These are phyloP conservation scores for Lactifluus pinguis DNA, from an alignment of 768 basidiomycete genomes.

Conservation along the genomic window DNA sequence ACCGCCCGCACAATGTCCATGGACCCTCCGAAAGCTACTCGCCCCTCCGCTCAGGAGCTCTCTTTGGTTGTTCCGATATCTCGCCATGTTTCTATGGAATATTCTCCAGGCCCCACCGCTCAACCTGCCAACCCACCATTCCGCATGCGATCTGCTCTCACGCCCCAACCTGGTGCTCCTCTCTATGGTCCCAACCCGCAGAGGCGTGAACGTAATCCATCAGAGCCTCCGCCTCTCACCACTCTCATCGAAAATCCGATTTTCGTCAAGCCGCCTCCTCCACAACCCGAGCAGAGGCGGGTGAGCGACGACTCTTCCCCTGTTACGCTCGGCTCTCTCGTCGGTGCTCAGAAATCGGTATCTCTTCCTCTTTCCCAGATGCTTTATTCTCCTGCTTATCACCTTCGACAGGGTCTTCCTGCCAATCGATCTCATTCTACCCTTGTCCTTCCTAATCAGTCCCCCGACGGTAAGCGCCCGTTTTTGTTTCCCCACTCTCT, in stretches of 20 bases:
- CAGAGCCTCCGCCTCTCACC: conserved; percentile 63
- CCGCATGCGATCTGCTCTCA: conserved; percentile 60
- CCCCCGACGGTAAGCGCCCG: conserved; percentile 11
- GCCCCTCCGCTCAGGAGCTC: conserved; percentile 17
- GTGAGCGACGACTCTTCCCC: neutral
- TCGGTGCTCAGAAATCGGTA: conserved; percentile 19
- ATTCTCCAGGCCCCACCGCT: conserved; percentile 22
- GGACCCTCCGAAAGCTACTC: conserved; percentile 39
- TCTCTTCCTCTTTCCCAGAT: neutral
- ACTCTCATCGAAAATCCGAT: conserved; percentile 54
- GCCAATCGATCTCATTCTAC: conserved; percentile 12
- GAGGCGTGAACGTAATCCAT: conserved; percentile 39
- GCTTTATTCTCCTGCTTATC: neutral
- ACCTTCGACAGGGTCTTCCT: neutral
- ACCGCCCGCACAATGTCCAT: conserved; percentile 61
- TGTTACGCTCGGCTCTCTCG: conserved; percentile 24
- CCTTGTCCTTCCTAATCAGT: conserved; percentile 1
- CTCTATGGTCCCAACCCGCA: conserved; percentile 36
- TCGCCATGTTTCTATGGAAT: conserved; percentile 38
- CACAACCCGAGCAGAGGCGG: conserved; percentile 20
- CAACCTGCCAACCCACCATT: conserved; percentile 38
- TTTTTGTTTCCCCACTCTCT: conserved; percentile 9
- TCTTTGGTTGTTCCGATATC: conserved; percentile 29
- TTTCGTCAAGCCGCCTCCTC: conserved; percentile 54
- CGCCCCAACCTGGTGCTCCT: conserved; percentile 49